Evolutionary conservation across 768 basidiomycete species (phyloP).

Genomic region (Collybiopsis luxurians): DNA sequence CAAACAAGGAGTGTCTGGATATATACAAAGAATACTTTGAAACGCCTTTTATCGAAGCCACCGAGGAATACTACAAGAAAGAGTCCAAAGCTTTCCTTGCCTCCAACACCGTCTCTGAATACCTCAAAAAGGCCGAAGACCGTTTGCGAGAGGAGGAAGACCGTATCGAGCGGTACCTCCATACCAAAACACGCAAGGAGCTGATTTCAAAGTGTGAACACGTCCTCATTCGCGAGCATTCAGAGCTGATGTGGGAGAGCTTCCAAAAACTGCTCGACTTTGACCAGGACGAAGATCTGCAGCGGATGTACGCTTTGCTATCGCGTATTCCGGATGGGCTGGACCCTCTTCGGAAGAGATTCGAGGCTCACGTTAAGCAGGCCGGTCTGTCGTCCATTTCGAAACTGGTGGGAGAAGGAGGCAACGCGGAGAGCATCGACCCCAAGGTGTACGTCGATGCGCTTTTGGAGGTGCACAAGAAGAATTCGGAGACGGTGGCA

Average conservation of each 20-base stretch:
- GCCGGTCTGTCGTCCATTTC: slow-evolving; percentile 81
- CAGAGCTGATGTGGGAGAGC: slow-evolving; percentile 85
- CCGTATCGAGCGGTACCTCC: slow-evolving; percentile 90
- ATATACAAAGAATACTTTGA: slow-evolving; percentile 94
- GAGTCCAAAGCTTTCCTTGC: slow-evolving; percentile 91
- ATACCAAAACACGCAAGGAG: slow-evolving; percentile 85
- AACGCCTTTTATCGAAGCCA: slow-evolving; percentile 81
- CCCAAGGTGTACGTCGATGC: slow-evolving; percentile 95
- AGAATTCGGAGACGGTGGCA: slow-evolving; percentile 86
- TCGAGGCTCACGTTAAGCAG: slow-evolving; percentile 91
- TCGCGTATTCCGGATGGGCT: slow-evolving; percentile 88
- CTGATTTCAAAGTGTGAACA: slow-evolving; percentile 85
- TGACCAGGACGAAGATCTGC: slow-evolving; percentile 93
- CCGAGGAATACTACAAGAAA: slow-evolving; percentile 87
- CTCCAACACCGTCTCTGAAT: slow-evolving; percentile 88
- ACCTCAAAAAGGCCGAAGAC: slow-evolving; percentile 92
- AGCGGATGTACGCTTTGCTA: slow-evolving; percentile 90
- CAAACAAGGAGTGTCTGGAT: slow-evolving; percentile 89
- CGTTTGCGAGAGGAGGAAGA: slow-evolving; percentile 93
- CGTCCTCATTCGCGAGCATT: slow-evolving; percentile 86
- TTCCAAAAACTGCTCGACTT: slow-evolving; percentile 89
- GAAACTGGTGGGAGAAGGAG: slow-evolving; percentile 63
- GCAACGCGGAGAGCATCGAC: slow-evolving; percentile 65
- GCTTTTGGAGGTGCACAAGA: slow-evolving; percentile 85
- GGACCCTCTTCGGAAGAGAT: slow-evolving; percentile 87